Conservation (phyloP, 305 asterid species). For the Fraxinus albicans region DNA sequence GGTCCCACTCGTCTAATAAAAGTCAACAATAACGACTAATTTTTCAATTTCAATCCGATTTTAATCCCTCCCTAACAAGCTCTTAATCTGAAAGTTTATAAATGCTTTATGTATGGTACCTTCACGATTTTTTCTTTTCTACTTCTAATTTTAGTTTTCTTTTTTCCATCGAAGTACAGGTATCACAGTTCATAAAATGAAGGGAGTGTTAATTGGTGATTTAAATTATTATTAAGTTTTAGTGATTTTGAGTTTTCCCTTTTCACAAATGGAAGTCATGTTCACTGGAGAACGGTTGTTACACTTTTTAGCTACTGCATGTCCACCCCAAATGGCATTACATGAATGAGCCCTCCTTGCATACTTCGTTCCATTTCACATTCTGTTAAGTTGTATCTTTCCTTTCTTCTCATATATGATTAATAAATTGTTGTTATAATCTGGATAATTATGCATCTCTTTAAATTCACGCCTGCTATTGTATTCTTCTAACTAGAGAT, state of each 20-base stretch:
- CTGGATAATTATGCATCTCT: neutral
- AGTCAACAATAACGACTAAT: too few species aligned
- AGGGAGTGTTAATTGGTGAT: slow-evolving; percentile 1
- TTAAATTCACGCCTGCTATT: neutral
- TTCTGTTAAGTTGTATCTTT: slow-evolving; percentile 7
- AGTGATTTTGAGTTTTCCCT: neutral
- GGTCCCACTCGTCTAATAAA: too few species aligned
- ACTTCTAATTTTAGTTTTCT: neutral
- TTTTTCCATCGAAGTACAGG: neutral
- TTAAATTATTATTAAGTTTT: neutral
- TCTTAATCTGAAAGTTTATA: neutral
- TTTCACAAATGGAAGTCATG: neutral
- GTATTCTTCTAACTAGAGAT: neutral
- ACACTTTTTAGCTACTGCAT: neutral
- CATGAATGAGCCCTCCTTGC: neutral
- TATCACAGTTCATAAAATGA: neutral
- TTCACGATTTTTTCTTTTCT: neutral
- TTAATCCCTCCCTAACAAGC: too few species aligned
- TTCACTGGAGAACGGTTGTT: neutral
- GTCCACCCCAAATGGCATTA: neutral
- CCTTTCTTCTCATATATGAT: neutral
- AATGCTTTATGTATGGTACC: neutral
- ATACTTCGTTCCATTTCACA: slow-evolving; percentile 1
- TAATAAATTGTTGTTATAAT: slow-evolving; percentile 1
- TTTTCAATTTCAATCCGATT: too few species aligned